Base-by-base conservation (phyloP, 2,329 filamentous ascomycete species). In the Colletotrichum acutatum region DNA sequence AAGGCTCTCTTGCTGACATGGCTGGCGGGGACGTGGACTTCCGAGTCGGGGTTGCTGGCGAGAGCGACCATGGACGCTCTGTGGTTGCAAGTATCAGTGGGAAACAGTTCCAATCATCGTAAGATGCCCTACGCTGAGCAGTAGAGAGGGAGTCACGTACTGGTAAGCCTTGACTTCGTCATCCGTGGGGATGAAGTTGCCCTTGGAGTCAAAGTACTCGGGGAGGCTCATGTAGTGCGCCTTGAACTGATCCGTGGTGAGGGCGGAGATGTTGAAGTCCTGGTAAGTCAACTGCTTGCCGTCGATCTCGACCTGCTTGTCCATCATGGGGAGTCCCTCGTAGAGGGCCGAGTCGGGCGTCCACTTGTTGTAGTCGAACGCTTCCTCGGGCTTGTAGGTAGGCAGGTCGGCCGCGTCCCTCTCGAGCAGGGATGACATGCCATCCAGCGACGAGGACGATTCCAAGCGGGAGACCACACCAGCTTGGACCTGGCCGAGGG, bases 1-100 rank as follows among this genome's bases (percentile, higher is more conserved):
- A 65, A 65, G 30, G 62, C 62, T n/a, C 62, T 53, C 49, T 65
- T 65, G 30, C 30, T 26, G 22, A 65, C n/a, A 56, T 65, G 62
- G 14, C 11, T 56, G n/a, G 52, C 34, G n/a, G 62, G 62, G 1
- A 65, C 19, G 14, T 22, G 26, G 22, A 65, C 56, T 22, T 26
- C 22, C 2, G 62, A 16, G 12, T 65, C 16, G 2, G 49, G 26
- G 16, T 56, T 32, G 30, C 24, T 52, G 22, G 49, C 49, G 5
- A 28, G 30, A 9, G 62, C 52, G 8, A 65, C 54, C 4, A 65
- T 42, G 37, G 37, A 19, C 7, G 37, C 37, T 19, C 37, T 42
- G 5, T 19, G 37, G 16, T 42, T 19, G 2, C 6, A 42, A 42
- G 14, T 34, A 14, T 42, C 19, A 42, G 37, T 42, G 37, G 37